Conservation (phyloP, 345 rosid species). For the Boechera retrofracta region DNA sequence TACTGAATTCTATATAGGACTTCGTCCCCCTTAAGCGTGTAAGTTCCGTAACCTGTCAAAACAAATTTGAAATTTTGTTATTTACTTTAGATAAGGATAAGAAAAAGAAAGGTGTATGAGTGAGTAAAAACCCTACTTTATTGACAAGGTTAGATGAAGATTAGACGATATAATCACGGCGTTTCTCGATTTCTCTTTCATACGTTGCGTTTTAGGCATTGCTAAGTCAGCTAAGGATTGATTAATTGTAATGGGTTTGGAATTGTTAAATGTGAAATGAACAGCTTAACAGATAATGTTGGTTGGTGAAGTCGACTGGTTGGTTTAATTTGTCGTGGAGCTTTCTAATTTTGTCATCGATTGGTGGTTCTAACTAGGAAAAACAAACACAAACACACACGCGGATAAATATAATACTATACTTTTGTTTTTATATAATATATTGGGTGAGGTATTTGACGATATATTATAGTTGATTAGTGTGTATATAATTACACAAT, state of each 20-base stretch:
- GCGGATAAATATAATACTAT: background rate
- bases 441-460: background rate
- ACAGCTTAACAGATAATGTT: constrained; percentile 24
- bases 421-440: background rate
- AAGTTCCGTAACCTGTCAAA: background rate
- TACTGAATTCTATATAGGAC: background rate
- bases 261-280: constrained; percentile 14
- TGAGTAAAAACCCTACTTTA: constrained; percentile 4
- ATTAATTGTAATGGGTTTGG: background rate
- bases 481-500: background rate
- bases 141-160: constrained; percentile 24
- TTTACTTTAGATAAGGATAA: constrained; percentile 12
- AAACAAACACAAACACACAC: background rate
- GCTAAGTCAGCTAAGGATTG: background rate
- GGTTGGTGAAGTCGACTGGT: constrained; percentile 24
- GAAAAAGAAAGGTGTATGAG: constrained; percentile 6
- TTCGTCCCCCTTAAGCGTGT: background rate
- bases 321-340: constrained; percentile 22
- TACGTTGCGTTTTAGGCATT: constrained; percentile 15
- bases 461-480: background rate
- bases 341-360: constrained; percentile 24
- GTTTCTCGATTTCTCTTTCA: constrained; percentile 15
- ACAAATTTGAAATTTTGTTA: background rate
- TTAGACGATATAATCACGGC: constrained; percentile 13
- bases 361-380: background rate